Evolutionary conservation across 345 rosid genomes (phyloP).

Genomic region (Camelina neglecta): DNA sequence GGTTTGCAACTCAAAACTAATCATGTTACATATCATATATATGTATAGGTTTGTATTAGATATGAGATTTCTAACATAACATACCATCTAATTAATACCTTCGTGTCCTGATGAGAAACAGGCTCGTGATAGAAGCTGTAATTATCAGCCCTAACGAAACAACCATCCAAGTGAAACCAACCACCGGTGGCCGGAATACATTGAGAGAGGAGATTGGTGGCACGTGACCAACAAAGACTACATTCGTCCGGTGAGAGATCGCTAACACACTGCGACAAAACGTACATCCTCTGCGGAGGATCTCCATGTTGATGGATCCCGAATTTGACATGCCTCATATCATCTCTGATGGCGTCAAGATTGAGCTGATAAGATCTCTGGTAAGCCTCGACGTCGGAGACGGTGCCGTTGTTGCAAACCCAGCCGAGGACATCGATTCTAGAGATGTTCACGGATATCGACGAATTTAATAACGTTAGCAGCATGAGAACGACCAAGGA

Average conservation of each 20-base stretch:
- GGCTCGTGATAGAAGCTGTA: conserved; percentile 51
- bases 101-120: conserved; percentile 35
- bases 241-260: conserved; percentile 54
- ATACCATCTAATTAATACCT: conserved; percentile 27
- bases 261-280: conserved; percentile 56
- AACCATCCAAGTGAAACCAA: conserved; percentile 56
- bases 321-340: conserved; percentile 44
- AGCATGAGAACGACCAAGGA: conserved; percentile 26
- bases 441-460: conserved; percentile 19
- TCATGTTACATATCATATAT: background rate
- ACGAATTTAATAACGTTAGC: conserved; percentile 18
- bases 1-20: background rate
- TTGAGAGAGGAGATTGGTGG: conserved; percentile 40
- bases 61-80: background rate
- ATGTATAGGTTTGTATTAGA: background rate
- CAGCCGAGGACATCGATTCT: conserved; percentile 45
- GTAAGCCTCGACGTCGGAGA: conserved; percentile 43
- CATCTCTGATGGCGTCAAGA: conserved; percentile 39
- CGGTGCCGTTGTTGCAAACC: conserved; percentile 38
- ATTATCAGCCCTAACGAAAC: conserved; percentile 57
- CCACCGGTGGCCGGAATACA: conserved; percentile 56
- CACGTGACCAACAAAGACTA: conserved; percentile 44
- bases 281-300: conserved; percentile 46
- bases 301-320: conserved; percentile 47
- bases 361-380: conserved; percentile 29